A percentile compares a stretch with the other conserved stretches of the same genome.
These are phyloP conservation scores for Aspergillus terreus DNA, from an alignment of 2,329 filamentous ascomycete species.

Conservation along the genomic window DNA sequence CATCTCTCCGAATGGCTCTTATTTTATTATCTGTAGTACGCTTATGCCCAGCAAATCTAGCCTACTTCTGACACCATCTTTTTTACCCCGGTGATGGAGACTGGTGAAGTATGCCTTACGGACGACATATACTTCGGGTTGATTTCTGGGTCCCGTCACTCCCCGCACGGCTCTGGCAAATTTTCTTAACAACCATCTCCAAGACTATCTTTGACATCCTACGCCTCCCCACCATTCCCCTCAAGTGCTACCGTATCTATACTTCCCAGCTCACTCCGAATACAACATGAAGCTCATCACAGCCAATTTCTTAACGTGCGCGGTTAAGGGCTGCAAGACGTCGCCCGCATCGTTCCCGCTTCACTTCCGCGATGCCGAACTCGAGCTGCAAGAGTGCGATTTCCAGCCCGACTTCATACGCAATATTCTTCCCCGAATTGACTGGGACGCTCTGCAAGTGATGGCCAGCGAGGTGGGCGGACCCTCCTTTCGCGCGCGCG, in stretches of 20 bases:
- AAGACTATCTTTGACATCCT: too few relatives aligned
- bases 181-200: background rate
- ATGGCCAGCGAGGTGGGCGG: slow-evolving; percentile 64
- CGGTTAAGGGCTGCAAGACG: slow-evolving; percentile 89
- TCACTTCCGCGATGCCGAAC: slow-evolving; percentile 86
- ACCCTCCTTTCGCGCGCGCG: background rate
- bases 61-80: too few relatives aligned
- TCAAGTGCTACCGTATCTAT: background rate
- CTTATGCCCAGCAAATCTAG: too few relatives aligned
- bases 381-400: slow-evolving; percentile 79
- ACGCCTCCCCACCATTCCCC: background rate
- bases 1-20: too few relatives aligned
- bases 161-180: background rate
- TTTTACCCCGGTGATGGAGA: background rate
- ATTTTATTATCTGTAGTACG: too few relatives aligned
- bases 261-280: too few relatives aligned
- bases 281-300: slow-evolving; percentile 83
- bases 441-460: slow-evolving; percentile 76
- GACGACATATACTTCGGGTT: background rate
- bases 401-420: slow-evolving; percentile 75
- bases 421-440: slow-evolving; percentile 81
- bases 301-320: slow-evolving; percentile 94
- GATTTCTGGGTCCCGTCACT: too few relatives aligned
- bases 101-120: background rate
- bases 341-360: slow-evolving; percentile 78